Conservation (phyloP, 345 rosid species). For the Laguncularia racemosa region DNA sequence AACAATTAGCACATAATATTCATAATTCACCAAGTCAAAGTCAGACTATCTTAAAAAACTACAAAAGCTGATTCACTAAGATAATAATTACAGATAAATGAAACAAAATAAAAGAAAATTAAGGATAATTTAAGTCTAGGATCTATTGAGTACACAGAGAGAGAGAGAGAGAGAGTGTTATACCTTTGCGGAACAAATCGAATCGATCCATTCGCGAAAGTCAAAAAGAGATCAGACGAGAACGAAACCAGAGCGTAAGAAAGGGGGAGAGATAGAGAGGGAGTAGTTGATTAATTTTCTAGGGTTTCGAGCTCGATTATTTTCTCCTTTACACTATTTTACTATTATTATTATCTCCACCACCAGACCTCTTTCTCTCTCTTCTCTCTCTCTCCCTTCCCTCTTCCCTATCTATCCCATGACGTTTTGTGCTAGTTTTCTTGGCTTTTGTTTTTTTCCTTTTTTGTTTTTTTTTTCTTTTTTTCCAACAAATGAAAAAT, state of each 20-base stretch:
- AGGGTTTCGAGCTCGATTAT: constrained; percentile 1
- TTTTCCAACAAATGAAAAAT: too few relatives aligned
- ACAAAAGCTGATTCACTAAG: too few relatives aligned
- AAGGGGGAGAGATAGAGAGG: not conserved
- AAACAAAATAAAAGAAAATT: not conserved
- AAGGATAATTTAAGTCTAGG: not conserved
- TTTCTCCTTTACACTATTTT: not conserved
- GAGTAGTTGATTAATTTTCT: constrained; percentile 5
- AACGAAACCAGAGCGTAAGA: not conserved
- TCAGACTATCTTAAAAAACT: too few relatives aligned
- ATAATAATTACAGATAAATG: constrained; percentile 19
- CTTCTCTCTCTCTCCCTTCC: not conserved
- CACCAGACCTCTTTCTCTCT: constrained; percentile 1
- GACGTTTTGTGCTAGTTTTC: too few relatives aligned
- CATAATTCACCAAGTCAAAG: too few relatives aligned
- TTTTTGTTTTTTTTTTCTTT: too few relatives aligned
- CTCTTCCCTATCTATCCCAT: not conserved
- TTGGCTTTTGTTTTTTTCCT: too few relatives aligned
- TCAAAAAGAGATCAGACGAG: constrained; percentile 7
- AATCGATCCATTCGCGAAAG: constrained; percentile 56
- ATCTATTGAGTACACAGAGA: not conserved
- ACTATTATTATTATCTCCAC: not conserved
- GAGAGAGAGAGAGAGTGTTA: constrained; percentile 5
- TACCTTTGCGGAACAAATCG: constrained; percentile 66
- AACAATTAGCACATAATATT: too few relatives aligned